Evolutionary conservation across 352 stramenopile genomes (phyloP), one percentile per base, ranked within the genome.

Genomic region (Globisporangium emineosum): DNA sequence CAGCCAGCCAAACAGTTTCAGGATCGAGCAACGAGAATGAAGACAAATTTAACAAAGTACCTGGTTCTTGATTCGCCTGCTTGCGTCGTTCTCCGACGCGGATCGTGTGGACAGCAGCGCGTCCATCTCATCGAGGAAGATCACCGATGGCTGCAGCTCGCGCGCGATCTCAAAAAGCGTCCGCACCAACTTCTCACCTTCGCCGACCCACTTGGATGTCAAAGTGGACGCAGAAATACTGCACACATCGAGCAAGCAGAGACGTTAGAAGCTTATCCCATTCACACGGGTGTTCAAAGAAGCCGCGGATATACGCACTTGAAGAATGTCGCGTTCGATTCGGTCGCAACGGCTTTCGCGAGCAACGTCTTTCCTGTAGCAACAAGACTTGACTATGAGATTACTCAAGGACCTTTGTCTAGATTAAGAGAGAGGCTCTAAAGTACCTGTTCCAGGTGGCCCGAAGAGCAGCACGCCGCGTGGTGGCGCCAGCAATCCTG

Each of bases 131-230:
- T 97, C 90, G 57, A 97, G 83, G 50, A 97, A 97, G 23, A 97
- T 88, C 29, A 97, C 89, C 4, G 84, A 78, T 1, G 89, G 89
- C 53, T 92, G 83, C 1, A 92, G 69, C 56, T 96, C 88, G 7
- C 83, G 75, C 4, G 95, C 96, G 69, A 97, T 91, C 29, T 85
- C 70, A 62, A 99, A 99, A 1, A 99, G 80, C 15, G 90, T 90
- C 25, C 91, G 72, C 32, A 99, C 86, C 29, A 99, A 74, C 67
- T 99, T 99, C 74, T 99, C 97, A 27, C 89, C 86, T 71, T 97
- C 86, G 5, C 90, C 90, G 19, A 97, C 86, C 89, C 89, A 97
- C 53, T 97, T 97, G 52, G 83, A 94, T 13, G 90, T 97, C 47
- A 97, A 69, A 5, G 87, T 88, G 5, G 90, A 96, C 10, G 90